Conservation (phyloP, 2,329 filamentous ascomycete species). For the Penicillium freii region DNA sequence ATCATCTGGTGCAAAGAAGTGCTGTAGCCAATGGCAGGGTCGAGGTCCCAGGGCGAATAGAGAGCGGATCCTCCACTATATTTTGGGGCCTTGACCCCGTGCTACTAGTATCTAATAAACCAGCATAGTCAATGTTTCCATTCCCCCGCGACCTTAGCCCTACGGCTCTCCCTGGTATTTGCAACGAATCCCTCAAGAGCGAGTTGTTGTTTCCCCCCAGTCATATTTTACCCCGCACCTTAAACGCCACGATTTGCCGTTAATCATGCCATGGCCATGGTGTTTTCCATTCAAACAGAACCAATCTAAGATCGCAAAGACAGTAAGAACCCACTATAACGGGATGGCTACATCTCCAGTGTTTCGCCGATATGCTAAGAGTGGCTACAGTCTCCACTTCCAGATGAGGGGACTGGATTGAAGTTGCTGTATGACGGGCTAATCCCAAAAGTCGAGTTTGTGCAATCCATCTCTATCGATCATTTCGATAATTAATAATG, state of each 20-base stretch:
- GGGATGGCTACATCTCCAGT: not conserved
- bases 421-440: conserved; percentile 8
- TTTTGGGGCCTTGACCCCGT: not conserved
- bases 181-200: not conserved
- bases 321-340: not conserved
- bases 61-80: not conserved
- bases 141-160: not conserved
- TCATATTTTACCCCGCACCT: not conserved
- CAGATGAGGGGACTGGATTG: conserved; percentile 1
- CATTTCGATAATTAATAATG: not conserved
- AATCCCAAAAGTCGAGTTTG: conserved; percentile 15
- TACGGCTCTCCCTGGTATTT: not conserved
- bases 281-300: not conserved
- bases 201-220: not conserved
- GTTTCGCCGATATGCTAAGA: not conserved
- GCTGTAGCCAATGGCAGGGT: not conserved
- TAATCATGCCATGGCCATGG: not conserved
- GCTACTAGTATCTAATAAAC: not conserved
- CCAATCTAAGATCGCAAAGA: not conserved
- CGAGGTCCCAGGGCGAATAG: not conserved
- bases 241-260: not conserved
- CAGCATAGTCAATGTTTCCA: not conserved
- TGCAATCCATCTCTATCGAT: not conserved
- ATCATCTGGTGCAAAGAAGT: not conserved
- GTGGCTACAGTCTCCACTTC: not conserved